Percentiles rank a stretch among this genome's conserved stretches.
Evolutionary conservation across 768 basidiomycete genomes (phyloP).

Genomic region (Sistotremastrum niveocremeum): DNA sequence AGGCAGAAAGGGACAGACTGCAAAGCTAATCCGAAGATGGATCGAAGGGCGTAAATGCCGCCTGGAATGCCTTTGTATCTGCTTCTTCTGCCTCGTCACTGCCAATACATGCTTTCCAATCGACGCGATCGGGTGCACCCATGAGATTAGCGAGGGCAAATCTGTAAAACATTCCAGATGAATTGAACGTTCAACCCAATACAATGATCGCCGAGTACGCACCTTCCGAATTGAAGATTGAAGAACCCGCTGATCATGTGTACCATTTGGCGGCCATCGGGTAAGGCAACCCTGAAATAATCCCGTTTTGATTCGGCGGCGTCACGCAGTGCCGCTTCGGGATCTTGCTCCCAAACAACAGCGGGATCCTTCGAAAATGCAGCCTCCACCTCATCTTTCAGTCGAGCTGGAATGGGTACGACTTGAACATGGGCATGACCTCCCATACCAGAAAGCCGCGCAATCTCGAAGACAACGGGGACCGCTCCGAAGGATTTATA

Average conservation of each 20-base stretch:
- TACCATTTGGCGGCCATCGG: conserved; percentile 73
- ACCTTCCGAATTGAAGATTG: conserved; percentile 91
- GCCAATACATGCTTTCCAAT: conserved; percentile 85
- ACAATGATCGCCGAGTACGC: conserved; percentile 12
- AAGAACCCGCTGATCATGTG: conserved; percentile 78
- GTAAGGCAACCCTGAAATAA: conserved; percentile 88
- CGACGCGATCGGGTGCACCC: conserved; percentile 60
- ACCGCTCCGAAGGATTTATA: conserved; percentile 60
- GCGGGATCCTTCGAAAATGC: conserved; percentile 60
- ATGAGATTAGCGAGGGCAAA: conserved; percentile 71
- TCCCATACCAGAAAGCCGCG: conserved; percentile 67
- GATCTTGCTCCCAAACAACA: conserved; percentile 63
- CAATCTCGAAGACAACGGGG: conserved; percentile 80
- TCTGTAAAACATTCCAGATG: conserved; percentile 28
- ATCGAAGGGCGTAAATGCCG: conserved; percentile 66
- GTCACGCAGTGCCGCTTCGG: conserved; percentile 44
- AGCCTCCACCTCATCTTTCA: conserved; percentile 50
- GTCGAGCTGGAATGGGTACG: conserved; percentile 56
- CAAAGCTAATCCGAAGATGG: conserved; percentile 19
- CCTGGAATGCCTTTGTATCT: conserved; percentile 76
- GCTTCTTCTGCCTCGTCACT: conserved; percentile 74
- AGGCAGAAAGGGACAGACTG: too few relatives aligned
- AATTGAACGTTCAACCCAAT: not conserved
- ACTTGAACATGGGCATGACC: conserved; percentile 93
- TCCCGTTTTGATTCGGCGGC: conserved; percentile 40